Evolutionary conservation across 257 asterid genomes (phyloP), one percentile per base, ranked within the genome.

Genomic region (Plantago elongata): DNA sequence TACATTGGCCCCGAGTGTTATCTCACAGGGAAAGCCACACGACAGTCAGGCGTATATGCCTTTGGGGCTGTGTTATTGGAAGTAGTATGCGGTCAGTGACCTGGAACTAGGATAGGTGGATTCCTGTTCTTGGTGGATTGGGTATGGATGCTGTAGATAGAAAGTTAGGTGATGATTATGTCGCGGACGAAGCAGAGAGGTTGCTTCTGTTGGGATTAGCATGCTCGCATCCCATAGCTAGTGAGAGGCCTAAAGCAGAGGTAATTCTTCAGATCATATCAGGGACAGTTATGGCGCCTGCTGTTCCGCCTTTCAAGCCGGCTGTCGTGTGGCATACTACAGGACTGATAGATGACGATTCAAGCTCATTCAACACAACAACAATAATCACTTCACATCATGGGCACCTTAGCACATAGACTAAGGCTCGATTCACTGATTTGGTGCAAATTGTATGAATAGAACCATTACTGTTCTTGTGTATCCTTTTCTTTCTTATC

Each of bases 1-100:
- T 75, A 72, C 68, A 75, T 79, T 15, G 79, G 75, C 22, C 77
- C 81, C 0, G 84, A 79, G 37, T 74, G 82, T 70, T 66, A 74
- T 49, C 76, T 68, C 13, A 74, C 80, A 0, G 80, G 83, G n/a
- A 73, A 66, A 44, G 80, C 78, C 34, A 74, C 85, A 5, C 70
- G 59, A 49, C 75, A 71, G 7, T 74, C 80, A 3, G 83, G 77
- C 60, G 63, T 77, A 12, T 80, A 74, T 34, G 82, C 80, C 9
- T 76, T 75, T 3, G 79, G 84, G 54, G 77, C 70, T 1, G 81
- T 73, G 15, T 51, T 75, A 27, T 17, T 79, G 45, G 84, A 79
- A 51, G 27, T 68, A 5, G 72, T 74, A 3, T 73, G 74, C 16
- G 79, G 79, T 9, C 63, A 60, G 13, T 40, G 72, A 7, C 75